Conservation (phyloP, 257 asterid genomes). For the Nicotiana sylvestris region DNA sequence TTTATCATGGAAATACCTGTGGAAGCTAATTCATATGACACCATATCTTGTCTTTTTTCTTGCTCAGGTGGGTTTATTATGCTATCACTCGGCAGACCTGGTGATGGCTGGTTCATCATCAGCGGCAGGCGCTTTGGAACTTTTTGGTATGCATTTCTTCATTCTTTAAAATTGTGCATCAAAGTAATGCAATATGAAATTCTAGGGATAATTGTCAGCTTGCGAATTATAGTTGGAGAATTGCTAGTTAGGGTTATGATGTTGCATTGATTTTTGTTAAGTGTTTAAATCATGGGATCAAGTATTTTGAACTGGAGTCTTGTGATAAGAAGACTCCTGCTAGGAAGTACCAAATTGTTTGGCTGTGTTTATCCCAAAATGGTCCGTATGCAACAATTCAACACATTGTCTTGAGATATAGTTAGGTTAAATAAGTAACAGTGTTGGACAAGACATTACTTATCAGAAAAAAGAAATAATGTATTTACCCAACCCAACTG, state of each 20-base stretch:
- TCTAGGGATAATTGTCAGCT: neutral
- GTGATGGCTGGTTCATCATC: neutral
- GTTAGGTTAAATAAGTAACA: neutral
- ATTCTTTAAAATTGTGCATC: neutral
- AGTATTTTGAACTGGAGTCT: neutral
- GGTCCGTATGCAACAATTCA: neutral
- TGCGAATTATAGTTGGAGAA: neutral
- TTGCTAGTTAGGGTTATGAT: neutral
- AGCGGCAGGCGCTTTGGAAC: conserved; percentile 1
- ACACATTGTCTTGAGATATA: neutral
- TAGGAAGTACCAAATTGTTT: neutral
- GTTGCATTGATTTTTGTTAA: neutral
- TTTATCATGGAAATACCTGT: neutral
- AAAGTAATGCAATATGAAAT: neutral
- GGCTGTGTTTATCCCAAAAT: neutral
- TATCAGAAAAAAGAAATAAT: neutral
- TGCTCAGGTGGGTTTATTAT: neutral
- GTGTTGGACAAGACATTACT: neutral
- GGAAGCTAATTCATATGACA: neutral
- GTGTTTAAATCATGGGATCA: neutral
- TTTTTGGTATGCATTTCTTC: neutral
- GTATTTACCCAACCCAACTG: too few species aligned
- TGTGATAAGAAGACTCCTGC: neutral
- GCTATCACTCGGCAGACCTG: neutral
- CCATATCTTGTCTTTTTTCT: neutral